A percentile compares a stretch with the other conserved stretches of the same genome.
Evolutionary conservation across 257 asterid species (phyloP).

Genomic region (Rauvolfia tetraphylla): DNA sequence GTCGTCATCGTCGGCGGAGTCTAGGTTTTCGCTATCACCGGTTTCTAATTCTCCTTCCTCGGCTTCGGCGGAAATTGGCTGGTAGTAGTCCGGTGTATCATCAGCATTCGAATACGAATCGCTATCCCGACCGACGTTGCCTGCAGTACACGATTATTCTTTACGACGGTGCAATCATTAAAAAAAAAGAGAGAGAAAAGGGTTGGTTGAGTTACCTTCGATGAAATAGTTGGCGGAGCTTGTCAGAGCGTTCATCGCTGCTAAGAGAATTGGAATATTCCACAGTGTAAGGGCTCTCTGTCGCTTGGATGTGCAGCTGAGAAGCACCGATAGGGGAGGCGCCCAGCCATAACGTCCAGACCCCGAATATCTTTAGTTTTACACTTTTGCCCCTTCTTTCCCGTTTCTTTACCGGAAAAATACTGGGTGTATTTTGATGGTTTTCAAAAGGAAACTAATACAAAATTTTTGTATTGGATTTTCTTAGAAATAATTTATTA

Average conservation of each 20-base stretch:
- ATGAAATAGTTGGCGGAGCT: conserved; percentile 5
- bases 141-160: conserved; percentile 14
- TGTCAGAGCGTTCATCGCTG: conserved; percentile 17
- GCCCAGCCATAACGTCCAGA: too few relatives aligned
- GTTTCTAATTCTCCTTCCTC: conserved; percentile 31
- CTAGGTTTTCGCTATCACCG: conserved; percentile 16
- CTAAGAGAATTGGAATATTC: background rate
- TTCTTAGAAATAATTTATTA: too few relatives aligned
- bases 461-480: too few relatives aligned
- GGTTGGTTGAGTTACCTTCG: background rate
- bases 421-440: too few relatives aligned
- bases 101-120: conserved; percentile 66
- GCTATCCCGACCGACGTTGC: conserved; percentile 38
- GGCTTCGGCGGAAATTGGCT: conserved; percentile 49
- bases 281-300: background rate
- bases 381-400: background rate
- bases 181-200: background rate
- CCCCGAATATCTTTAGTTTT: background rate
- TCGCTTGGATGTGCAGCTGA: too few relatives aligned
- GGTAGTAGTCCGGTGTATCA: conserved; percentile 57
- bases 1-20: conserved; percentile 10
- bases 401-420: too few relatives aligned
- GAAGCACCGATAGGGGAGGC: too few relatives aligned
- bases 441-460: too few relatives aligned
- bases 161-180: background rate